Percentiles rank a stretch among this genome's conserved stretches.
Evolutionary conservation across 108 stramenopile species (phyloP).

Genomic region (Fistulifera pelliculosa): DNA sequence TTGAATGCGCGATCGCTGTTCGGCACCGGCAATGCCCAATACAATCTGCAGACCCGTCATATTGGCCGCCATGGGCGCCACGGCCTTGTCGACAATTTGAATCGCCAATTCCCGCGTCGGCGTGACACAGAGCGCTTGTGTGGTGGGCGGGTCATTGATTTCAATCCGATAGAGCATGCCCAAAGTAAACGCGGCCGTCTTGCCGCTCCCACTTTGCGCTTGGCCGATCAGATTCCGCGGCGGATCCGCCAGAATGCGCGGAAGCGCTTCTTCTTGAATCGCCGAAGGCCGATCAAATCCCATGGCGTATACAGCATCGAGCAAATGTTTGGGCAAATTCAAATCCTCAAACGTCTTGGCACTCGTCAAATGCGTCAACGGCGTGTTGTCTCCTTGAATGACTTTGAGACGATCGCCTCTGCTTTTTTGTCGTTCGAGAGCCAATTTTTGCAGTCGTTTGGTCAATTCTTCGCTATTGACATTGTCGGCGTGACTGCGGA

Average conservation of each 20-base stretch:
- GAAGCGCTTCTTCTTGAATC: conserved; percentile 93
- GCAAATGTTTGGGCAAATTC: conserved; percentile 77
- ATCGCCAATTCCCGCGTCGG: conserved; percentile 91
- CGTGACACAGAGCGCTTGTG: conserved; percentile 86
- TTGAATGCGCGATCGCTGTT: conserved; percentile 59
- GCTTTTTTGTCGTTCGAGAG: conserved; percentile 79
- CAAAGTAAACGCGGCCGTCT: conserved; percentile 90
- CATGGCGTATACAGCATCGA: conserved; percentile 87
- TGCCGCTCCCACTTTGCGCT: conserved; percentile 90
- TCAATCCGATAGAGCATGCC: conserved; percentile 84
- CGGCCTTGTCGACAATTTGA: conserved; percentile 85
- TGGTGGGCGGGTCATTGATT: conserved; percentile 50
- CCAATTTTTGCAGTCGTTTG: conserved; percentile 74
- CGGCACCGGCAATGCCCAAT: conserved; percentile 79
- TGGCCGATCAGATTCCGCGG: conserved; percentile 91
- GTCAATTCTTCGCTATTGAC: conserved; percentile 55
- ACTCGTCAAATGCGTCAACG: conserved; percentile 48
- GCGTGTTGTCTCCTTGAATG: conserved; percentile 65
- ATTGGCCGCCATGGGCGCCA: conserved; percentile 85
- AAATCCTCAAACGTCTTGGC: conserved; percentile 87
- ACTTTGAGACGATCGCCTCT: conserved; percentile 72
- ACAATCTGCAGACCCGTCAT: conserved; percentile 79
- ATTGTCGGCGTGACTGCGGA: not conserved
- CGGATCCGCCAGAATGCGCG: conserved; percentile 80
- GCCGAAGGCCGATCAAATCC: conserved; percentile 94